These are phyloP conservation scores for Populus tomentosa DNA, from an alignment of 441 rosid genomes.

Conservation along the genomic window DNA sequence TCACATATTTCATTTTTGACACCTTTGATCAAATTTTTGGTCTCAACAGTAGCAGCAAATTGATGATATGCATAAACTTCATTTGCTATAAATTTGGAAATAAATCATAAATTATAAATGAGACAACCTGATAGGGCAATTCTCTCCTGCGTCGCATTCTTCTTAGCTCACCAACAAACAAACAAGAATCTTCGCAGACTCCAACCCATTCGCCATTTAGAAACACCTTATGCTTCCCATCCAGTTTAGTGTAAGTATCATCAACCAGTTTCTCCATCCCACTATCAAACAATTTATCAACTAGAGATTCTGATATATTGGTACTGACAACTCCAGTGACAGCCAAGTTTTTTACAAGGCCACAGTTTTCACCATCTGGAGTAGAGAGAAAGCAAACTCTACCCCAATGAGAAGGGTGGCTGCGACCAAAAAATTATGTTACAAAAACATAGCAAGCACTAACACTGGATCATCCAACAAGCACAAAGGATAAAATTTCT, in stretches of 20 bases:
- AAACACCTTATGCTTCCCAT: constrained; percentile 57
- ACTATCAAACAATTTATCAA: constrained; percentile 38
- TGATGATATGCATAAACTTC: no score
- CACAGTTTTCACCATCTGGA: constrained; percentile 98
- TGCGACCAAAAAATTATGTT: no score
- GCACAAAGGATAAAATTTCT: no score
- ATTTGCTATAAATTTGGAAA: no score
- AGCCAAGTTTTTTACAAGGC: constrained; percentile 84
- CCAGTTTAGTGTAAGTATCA: constrained; percentile 45
- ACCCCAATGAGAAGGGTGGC: constrained; percentile 98
- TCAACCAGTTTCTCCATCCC: constrained; percentile 71
- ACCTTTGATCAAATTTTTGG: no score
- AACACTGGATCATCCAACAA: no score
- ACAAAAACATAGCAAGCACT: no score
- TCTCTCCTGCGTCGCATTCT: constrained; percentile 53
- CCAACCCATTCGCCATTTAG: constrained; percentile 96
- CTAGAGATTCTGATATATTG: constrained; percentile 44
- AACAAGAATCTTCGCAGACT: constrained; percentile 48
- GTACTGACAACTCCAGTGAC: constrained; percentile 76
- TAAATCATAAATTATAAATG: no score
- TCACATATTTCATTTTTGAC: no score
- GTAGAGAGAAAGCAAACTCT: constrained; percentile 90
- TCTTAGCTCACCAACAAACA: constrained; percentile 51
- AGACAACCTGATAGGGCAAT: constrained; percentile 35
- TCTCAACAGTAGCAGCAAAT: no score